These are phyloP conservation scores for Haematococcus lacustris DNA, from an alignment of 139 green algal genomes.

Conservation along the genomic window DNA sequence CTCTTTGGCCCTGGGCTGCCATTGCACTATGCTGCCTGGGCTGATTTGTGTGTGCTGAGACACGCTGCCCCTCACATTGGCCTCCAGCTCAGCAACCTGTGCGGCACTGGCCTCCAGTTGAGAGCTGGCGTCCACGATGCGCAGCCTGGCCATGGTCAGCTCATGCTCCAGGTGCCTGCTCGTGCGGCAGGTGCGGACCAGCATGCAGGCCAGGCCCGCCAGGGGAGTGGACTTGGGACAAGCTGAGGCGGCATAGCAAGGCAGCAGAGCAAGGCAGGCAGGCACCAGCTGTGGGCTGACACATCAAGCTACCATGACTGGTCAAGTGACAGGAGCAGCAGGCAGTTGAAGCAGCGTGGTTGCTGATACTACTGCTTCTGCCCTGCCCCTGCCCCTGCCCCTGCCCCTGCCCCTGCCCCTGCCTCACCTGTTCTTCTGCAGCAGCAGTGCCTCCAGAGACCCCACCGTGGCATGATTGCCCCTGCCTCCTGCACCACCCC, in stretches of 20 bases:
- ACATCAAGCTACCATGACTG: background rate
- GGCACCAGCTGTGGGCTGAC: background rate
- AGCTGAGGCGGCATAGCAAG: background rate
- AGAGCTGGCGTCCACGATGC: slow-evolving; percentile 21
- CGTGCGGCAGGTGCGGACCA: background rate
- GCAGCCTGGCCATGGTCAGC: slow-evolving; percentile 65
- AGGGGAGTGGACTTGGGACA: background rate
- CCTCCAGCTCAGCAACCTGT: slow-evolving; percentile 36
- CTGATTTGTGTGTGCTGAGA: background rate
- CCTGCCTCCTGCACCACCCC: background rate
- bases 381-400: background rate
- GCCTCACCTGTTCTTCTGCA: background rate
- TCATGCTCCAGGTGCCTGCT: slow-evolving; percentile 80
- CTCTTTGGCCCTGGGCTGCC: background rate
- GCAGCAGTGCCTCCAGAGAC: slow-evolving; percentile 61
- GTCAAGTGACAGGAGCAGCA: background rate
- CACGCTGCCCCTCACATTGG: slow-evolving; percentile 16
- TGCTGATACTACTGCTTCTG: background rate
- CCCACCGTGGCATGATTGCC: slow-evolving; percentile 2
- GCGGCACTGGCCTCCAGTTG: slow-evolving; percentile 15
- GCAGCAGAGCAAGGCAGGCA: background rate
- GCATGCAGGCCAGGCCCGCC: background rate
- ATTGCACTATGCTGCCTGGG: background rate
- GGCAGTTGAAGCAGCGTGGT: background rate
- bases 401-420: background rate